These are phyloP conservation scores for Aspergillus flavus DNA, from an alignment of 2,329 filamentous ascomycete species.

Conservation along the genomic window DNA sequence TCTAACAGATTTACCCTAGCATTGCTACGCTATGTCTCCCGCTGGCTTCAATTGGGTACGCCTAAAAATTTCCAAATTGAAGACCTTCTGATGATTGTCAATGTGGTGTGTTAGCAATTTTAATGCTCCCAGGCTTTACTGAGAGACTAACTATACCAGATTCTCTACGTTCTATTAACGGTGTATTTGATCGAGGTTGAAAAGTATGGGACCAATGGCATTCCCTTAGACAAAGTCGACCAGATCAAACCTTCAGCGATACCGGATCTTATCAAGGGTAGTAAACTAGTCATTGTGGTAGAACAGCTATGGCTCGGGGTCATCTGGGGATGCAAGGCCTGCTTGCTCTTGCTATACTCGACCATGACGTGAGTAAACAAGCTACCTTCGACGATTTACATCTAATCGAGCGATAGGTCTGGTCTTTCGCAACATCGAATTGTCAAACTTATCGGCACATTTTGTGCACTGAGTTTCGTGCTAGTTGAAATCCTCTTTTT, in stretches of 20 bases:
- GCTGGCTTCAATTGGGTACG: constrained; percentile 11
- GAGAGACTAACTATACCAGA: constrained; percentile 8
- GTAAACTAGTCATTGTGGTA: constrained; percentile 57
- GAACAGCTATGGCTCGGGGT: constrained; percentile 57
- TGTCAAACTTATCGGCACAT: constrained; percentile 49
- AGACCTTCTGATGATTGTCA: constrained; percentile 12
- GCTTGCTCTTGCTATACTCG: constrained; percentile 56
- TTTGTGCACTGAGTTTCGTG: constrained; percentile 50
- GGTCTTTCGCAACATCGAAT: constrained; percentile 35
- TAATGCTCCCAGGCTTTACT: accelerated
- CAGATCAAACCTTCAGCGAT: constrained; percentile 51
- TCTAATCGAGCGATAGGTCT: constrained; percentile 17
- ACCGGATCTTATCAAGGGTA: constrained; percentile 52
- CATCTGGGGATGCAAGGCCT: constrained; percentile 58
- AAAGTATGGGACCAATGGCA: constrained; percentile 50
- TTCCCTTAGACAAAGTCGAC: constrained; percentile 38
- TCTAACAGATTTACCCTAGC: constrained; percentile 2
- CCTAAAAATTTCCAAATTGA: constrained; percentile 14
- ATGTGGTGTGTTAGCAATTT: constrained; percentile 6
- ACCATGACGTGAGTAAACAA: constrained; percentile 51
- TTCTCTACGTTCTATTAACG: constrained; percentile 46
- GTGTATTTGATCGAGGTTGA: constrained; percentile 48
- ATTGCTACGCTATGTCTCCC: constrained; percentile 17
- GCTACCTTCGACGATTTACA: constrained; percentile 13
- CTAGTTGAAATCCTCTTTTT: constrained; percentile 56